Conservation (phyloP, 805 yeast genomes). For the Lachancea quebecensis region DNA sequence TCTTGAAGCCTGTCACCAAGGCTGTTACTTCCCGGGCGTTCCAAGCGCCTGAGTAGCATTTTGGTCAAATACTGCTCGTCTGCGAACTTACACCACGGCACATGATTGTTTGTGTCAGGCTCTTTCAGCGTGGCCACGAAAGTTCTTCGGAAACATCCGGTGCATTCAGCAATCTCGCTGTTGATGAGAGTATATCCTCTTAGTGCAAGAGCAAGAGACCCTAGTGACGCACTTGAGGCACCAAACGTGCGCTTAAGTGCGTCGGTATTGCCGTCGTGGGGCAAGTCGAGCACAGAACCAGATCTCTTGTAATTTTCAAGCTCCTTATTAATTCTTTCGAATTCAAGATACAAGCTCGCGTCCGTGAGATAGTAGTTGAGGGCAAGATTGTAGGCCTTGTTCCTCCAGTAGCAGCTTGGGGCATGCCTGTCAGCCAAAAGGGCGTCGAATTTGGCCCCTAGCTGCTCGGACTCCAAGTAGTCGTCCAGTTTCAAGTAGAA, state of each 20-base stretch:
- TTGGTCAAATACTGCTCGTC: conserved; percentile 4
- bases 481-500: conserved; percentile 10
- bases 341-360: conserved; percentile 8
- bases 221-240: conserved; percentile 1
- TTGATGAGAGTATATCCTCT: conserved; percentile 13
- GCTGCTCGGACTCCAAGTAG: conserved; percentile 1
- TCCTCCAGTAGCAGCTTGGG: conserved; percentile 15
- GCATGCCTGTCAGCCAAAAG: conserved; percentile 8
- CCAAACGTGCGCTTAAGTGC: neutral
- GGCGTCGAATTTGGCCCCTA: conserved; percentile 9
- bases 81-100: conserved; percentile 18
- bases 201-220: conserved; percentile 7
- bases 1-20: neutral
- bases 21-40: neutral
- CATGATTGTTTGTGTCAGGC: conserved; percentile 13
- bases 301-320: neutral
- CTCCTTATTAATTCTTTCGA: conserved; percentile 8
- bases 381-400: conserved; percentile 7
- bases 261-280: neutral
- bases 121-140: conserved; percentile 6
- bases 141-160: conserved; percentile 15
- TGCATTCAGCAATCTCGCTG: conserved; percentile 9
- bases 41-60: neutral
- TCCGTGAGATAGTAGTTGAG: conserved; percentile 12
- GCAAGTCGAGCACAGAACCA: neutral